phyloP scores from a whole-genome alignment of 257 asterid species.

The Nicotiana benthamiana region DNA sequence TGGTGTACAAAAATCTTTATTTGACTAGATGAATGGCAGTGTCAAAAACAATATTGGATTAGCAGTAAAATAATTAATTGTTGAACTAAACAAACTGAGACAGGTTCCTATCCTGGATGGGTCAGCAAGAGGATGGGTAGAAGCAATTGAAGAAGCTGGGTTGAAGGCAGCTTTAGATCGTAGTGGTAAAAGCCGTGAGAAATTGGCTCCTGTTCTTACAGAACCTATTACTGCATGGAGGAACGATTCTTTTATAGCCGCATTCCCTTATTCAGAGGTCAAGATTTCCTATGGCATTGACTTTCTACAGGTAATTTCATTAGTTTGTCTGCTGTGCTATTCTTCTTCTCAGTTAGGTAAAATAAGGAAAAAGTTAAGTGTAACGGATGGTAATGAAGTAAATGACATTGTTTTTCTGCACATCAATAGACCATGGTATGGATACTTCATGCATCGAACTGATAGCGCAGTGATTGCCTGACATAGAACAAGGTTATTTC shows the following conservation, averaged over 20 bases:
- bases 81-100: slow-evolving; percentile 9
- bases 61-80: neutral
- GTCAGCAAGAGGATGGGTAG: slow-evolving; percentile 89
- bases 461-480: neutral
- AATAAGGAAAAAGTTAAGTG: neutral
- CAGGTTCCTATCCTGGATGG: slow-evolving; percentile 98
- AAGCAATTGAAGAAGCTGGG: slow-evolving; percentile 69
- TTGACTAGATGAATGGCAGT: neutral
- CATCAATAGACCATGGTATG: neutral
- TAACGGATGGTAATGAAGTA: neutral
- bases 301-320: slow-evolving; percentile 55
- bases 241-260: slow-evolving; percentile 71
- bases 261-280: slow-evolving; percentile 56
- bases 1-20: neutral
- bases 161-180: slow-evolving; percentile 51
- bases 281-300: slow-evolving; percentile 71
- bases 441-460: neutral
- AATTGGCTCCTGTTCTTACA: slow-evolving; percentile 64
- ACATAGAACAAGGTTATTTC: neutral
- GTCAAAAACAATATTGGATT: neutral
- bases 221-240: slow-evolving; percentile 56
- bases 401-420: neutral
- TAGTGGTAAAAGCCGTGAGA: slow-evolving; percentile 46
- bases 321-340: neutral
- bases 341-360: neutral